Percentiles rank a stretch among this genome's conserved stretches.
phyloP scores from a whole-genome alignment of 2,329 filamentous ascomycete genomes.

The Lecanoromycetidae sp. region DNA sequence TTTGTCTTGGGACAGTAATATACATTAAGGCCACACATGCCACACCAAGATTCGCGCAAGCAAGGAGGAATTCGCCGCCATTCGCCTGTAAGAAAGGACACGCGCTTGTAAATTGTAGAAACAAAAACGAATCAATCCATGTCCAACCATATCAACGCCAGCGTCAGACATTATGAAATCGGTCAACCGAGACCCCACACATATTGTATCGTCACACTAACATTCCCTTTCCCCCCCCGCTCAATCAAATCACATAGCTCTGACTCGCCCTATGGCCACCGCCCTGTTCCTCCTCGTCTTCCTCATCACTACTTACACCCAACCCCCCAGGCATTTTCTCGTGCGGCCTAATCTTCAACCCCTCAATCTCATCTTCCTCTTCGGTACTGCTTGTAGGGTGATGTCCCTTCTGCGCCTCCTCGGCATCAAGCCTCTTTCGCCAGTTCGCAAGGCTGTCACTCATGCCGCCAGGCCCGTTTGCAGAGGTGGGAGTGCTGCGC shows the following conservation, averaged over 20 bases:
- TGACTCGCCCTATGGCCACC: not conserved
- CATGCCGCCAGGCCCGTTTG: constrained; percentile 30
- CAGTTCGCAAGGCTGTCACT: constrained; percentile 67
- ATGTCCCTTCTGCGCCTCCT: constrained; percentile 21
- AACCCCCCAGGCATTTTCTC: constrained; percentile 16
- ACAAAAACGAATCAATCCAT: not conserved
- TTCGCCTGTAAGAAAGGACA: too few species aligned
- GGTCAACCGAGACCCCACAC: not conserved
- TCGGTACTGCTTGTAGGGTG: constrained; percentile 3
- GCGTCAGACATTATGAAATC: not conserved
- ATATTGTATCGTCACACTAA: constrained; percentile 3
- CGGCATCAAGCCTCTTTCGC: constrained; percentile 62
- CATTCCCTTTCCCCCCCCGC: not conserved
- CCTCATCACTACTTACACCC: constrained; percentile 10
- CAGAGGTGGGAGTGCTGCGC: constrained; percentile 35
- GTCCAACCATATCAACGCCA: not conserved
- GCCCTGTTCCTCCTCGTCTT: constrained; percentile 3
- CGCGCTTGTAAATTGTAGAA: too few species aligned
- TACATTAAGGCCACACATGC: too few species aligned
- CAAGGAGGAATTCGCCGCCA: not conserved
- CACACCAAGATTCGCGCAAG: not conserved
- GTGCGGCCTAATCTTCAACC: constrained; percentile 11
- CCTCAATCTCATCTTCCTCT: constrained; percentile 4
- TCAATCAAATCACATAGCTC: constrained; percentile 13
- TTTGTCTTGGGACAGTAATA: too few species aligned